A percentile compares a stretch with the other conserved stretches of the same genome.
Conservation (phyloP, 2,329 filamentous ascomycete genomes). For the Metarhizium brunneum region DNA sequence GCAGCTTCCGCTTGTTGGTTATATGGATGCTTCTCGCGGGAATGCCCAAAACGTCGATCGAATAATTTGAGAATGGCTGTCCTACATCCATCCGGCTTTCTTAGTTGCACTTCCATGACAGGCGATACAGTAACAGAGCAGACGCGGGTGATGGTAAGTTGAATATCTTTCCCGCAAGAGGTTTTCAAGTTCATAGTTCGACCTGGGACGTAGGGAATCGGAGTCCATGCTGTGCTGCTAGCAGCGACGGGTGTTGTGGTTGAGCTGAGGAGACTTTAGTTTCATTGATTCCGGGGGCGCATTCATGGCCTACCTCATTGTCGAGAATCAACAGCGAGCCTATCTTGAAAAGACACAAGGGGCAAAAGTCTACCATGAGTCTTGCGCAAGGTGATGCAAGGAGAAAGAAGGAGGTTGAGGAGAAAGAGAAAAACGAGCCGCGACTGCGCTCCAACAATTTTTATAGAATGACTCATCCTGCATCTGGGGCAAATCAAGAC, state of each 20-base stretch:
- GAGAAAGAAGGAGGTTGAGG: not conserved
- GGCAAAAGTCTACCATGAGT: not conserved
- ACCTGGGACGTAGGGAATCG: conserved; percentile 5
- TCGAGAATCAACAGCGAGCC: not conserved
- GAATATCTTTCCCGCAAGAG: conserved; percentile 1
- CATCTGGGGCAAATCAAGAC: no score
- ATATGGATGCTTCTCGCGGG: conserved; percentile 3
- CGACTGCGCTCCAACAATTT: not conserved
- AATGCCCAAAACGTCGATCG: conserved; percentile 7
- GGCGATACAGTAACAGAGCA: conserved; percentile 3
- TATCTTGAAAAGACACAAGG: not conserved
- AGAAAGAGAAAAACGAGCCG: not conserved
- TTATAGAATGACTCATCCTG: no score
- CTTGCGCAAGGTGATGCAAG: not conserved
- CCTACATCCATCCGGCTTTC: not conserved
- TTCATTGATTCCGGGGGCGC: not conserved
- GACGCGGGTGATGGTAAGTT: conserved; percentile 5
- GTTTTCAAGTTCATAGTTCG: conserved; percentile 4
- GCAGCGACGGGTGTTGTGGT: not conserved
- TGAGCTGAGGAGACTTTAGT: not conserved
- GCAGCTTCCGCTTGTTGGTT: conserved; percentile 4
- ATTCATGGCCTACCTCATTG: conserved; percentile 1
- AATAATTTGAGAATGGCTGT: conserved; percentile 8
- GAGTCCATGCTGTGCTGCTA: conserved; percentile 4
- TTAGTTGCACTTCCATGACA: conserved; percentile 7